Evolutionary conservation across 306 rosid species (phyloP), one percentile per base, ranked within the genome.

Genomic region (Cicer pinnatifidum): DNA sequence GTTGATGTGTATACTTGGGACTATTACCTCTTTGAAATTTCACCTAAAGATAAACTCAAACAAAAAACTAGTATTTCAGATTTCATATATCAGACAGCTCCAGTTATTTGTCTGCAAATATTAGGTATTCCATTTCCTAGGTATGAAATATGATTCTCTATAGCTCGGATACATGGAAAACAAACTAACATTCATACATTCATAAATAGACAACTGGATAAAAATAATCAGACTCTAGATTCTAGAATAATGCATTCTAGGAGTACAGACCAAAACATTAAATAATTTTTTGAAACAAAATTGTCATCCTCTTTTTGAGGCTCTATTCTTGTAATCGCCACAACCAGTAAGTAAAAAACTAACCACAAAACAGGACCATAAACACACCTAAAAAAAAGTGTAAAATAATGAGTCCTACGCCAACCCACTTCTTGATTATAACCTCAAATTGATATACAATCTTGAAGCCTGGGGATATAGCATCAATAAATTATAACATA

Each of bases 401-500:
- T 63, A 71, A 44, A 56, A 56, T 45, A 38, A 44, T 17, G 8
- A 9, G 41, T 45, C 50, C 54, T 46, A 3, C 51, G 33, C 33
- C 33, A 53, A 72, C 45, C 20, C 51, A 46, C 51, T 48, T 51
- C 45, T 37, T 33, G 58, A 63, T 43, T 79, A 19, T 63, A 46
- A 45, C 44, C 72, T 76, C 46, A 4, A 65, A 73, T 46, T 23
- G 69, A 47, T 77, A 15, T 57, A 78, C 72, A 76, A 54, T 38
- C 62, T 54, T 65, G 52, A 53, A 62, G 76, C 80, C 71, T 47
- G 1, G 37, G 37, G 44, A 51, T 20, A 28, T 76, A 68, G 43
- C 60, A 72, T 37, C 47, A 13, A 70, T 69, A 78, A 85, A 69
- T 70, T 78, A 77, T 72, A 66, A 83, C 72, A 47, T 39, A 65